phyloP scores from a whole-genome alignment of 257 asterid species.

The Scutellaria baicalensis region DNA sequence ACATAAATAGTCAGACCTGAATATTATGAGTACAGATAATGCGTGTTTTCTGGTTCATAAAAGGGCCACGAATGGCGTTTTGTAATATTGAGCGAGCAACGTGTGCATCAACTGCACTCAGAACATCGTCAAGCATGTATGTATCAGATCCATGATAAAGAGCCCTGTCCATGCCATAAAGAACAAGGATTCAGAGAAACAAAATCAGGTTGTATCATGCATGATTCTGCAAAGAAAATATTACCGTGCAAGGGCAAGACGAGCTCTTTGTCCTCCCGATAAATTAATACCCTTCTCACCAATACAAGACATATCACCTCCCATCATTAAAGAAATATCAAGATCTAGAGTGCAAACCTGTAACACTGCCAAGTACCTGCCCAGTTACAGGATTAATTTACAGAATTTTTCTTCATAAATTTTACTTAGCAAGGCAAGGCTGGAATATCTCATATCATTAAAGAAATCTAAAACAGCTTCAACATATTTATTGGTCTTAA shows the following conservation, averaged over 20 bases:
- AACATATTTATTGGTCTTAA: background rate
- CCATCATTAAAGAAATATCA: constrained; percentile 78
- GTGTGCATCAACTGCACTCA: constrained; percentile 97
- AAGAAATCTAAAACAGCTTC: background rate
- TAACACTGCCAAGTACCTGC: constrained; percentile 71
- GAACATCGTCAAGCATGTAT: constrained; percentile 85
- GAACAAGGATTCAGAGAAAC: constrained; percentile 2
- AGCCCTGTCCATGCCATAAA: constrained; percentile 52
- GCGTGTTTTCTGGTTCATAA: constrained; percentile 67
- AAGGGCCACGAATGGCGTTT: constrained; percentile 70
- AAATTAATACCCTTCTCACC: constrained; percentile 90
- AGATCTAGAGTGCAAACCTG: constrained; percentile 60
- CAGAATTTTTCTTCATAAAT: background rate
- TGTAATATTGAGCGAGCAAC: constrained; percentile 73
- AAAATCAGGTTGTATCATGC: background rate
- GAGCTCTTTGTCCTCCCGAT: constrained; percentile 94
- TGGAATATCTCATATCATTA: background rate
- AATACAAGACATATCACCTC: constrained; percentile 82
- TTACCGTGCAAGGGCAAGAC: constrained; percentile 92
- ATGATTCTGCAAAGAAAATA: constrained; percentile 9
- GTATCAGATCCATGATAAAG: constrained; percentile 59
- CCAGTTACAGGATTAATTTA: background rate
- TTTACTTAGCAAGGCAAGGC: background rate
- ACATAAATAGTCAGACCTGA: constrained; percentile 47
- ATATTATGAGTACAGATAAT: constrained; percentile 86